Conservation (phyloP, 1,139 yeast genomes). For the Scheffersomyces cryptocercus region DNA sequence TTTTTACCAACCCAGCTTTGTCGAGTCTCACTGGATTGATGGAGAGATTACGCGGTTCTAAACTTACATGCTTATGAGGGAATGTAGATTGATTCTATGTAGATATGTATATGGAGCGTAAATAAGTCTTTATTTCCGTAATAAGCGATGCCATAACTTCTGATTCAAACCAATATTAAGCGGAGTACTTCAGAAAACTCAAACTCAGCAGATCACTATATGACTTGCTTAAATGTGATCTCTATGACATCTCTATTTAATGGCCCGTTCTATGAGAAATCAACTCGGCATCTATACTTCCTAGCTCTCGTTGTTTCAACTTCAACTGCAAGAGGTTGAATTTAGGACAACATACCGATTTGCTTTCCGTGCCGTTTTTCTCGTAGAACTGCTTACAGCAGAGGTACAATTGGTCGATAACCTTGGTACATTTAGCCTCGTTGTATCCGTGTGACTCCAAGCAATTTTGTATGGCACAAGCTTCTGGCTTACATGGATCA, state of each 20-base stretch:
- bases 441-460: conserved; percentile 52
- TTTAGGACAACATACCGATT: conserved; percentile 67
- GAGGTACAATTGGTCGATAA: conserved; percentile 58
- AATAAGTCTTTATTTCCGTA: too few species aligned
- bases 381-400: conserved; percentile 62
- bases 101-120: too few species aligned
- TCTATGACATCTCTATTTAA: background rate
- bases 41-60: conserved; percentile 70
- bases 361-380: conserved; percentile 51
- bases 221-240: too few species aligned
- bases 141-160: too few species aligned
- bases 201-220: background rate
- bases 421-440: conserved; percentile 61
- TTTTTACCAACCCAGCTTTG: conserved; percentile 60
- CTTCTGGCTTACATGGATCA: conserved; percentile 60
- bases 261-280: conserved; percentile 18
- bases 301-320: conserved; percentile 55
- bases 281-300: conserved; percentile 54
- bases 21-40: conserved; percentile 53
- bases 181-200: background rate
- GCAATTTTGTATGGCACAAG: conserved; percentile 73
- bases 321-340: conserved; percentile 56
- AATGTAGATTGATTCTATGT: too few species aligned
- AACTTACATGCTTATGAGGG: conserved; percentile 46
- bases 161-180: too few species aligned